Conservation (phyloP, 106 monocot species). For the Dioscorea alata region DNA sequence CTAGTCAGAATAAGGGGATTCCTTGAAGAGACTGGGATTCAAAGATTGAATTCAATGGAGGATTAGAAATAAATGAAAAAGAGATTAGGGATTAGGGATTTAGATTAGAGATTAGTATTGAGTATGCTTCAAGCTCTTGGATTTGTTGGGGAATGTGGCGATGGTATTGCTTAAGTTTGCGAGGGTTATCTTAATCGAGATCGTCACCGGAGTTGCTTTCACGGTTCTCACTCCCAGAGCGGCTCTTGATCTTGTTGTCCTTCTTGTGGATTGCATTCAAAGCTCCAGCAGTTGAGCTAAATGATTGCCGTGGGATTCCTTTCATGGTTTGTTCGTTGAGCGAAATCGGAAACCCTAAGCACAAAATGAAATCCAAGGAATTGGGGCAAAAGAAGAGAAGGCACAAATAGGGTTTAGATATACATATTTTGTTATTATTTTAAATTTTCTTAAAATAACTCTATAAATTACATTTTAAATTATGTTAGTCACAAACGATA, state of each 20-base stretch:
- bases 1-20: constrained; percentile 92
- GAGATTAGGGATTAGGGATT: neutral
- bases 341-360: no score
- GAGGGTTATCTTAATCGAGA: constrained; percentile 43
- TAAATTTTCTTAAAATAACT: no score
- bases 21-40: constrained; percentile 56
- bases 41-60: neutral
- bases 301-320: constrained; percentile 10
- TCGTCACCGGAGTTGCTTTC: constrained; percentile 76
- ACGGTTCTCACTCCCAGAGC: constrained; percentile 73
- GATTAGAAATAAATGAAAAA: neutral
- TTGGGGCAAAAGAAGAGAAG: no score
- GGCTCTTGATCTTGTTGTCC: constrained; percentile 74
- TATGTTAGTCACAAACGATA: no score
- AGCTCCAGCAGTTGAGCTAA: constrained; percentile 17
- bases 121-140: constrained; percentile 86
- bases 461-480: no score
- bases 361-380: neutral
- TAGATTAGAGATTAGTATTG: neutral
- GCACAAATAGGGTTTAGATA: no score
- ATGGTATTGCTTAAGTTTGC: constrained; percentile 75
- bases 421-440: no score
- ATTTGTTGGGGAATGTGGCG: constrained; percentile 94
- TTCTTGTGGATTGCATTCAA: neutral
- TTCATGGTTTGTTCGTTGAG: constrained; percentile 58